Evolutionary conservation across 768 basidiomycete species (phyloP).

Genomic region (Termitomyces sp.): DNA sequence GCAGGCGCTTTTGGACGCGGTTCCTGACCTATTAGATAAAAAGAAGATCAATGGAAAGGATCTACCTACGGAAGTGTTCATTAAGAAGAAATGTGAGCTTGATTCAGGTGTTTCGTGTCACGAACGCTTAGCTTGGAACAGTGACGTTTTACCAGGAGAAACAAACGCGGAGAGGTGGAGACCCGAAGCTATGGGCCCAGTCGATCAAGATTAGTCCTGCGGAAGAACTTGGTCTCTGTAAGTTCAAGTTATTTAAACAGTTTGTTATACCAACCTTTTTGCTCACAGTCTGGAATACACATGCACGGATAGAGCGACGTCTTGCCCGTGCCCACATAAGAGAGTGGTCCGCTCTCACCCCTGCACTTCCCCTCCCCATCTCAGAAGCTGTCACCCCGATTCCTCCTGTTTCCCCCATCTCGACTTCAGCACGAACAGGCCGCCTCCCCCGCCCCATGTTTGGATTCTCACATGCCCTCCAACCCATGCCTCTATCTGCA

Average conservation of each 20-base stretch:
- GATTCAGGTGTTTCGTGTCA: neutral
- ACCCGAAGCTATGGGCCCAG: conserved; percentile 43
- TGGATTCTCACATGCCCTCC: conserved; percentile 12
- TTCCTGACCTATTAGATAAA: conserved; percentile 56
- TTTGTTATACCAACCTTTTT: neutral
- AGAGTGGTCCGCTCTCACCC: conserved; percentile 46
- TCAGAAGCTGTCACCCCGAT: conserved; percentile 3
- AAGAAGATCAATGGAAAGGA: conserved; percentile 62
- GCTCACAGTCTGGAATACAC: conserved; percentile 70
- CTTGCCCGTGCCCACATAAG: conserved; percentile 56
- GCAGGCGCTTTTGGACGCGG: conserved; percentile 51
- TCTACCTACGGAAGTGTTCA: conserved; percentile 70
- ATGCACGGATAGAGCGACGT: conserved; percentile 48
- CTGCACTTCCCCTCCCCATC: conserved; percentile 18
- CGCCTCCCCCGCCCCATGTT: conserved; percentile 3
- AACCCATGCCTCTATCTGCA: conserved; percentile 7
- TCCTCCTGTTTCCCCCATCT: conserved; percentile 1
- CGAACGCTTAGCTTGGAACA: conserved; percentile 16
- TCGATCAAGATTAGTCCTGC: conserved; percentile 62
- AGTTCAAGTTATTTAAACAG: conserved; percentile 17
- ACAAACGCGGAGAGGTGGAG: conserved; percentile 47
- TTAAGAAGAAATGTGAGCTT: conserved; percentile 65
- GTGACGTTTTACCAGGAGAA: conserved; percentile 75
- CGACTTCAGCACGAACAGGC: neutral
- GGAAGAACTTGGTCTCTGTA: conserved; percentile 73